phyloP scores from a whole-genome alignment of 805 yeast genomes.

The Ascoidea rubescens region DNA sequence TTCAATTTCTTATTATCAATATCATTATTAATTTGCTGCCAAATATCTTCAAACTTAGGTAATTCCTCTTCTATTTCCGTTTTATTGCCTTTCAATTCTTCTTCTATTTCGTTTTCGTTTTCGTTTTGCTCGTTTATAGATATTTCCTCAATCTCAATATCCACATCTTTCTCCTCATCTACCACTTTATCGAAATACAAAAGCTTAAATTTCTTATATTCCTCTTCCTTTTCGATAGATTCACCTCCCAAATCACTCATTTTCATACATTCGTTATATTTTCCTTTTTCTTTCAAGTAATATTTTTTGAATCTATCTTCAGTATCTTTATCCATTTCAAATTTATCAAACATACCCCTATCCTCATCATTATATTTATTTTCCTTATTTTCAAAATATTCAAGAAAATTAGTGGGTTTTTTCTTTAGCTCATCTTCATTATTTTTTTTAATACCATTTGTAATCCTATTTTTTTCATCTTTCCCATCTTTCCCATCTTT shows the following conservation, averaged over 20 bases:
- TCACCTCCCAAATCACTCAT: not conserved
- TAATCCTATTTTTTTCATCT: not conserved
- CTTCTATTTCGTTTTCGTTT: not conserved
- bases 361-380: not conserved
- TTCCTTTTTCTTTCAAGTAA: not conserved
- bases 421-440: not conserved
- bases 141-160: conserved; percentile 12
- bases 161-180: conserved; percentile 5
- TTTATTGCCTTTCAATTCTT: not conserved
- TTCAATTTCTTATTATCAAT: conserved; percentile 39
- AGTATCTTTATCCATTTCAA: not conserved
- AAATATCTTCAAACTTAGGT: conserved; percentile 12
- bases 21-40: conserved; percentile 23
- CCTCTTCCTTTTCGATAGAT: not conserved
- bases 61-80: not conserved
- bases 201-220: not conserved
- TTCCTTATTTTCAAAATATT: not conserved
- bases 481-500: too few species aligned
- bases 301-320: not conserved
- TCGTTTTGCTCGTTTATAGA: not conserved
- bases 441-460: not conserved
- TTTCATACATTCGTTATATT: not conserved
- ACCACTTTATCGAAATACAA: not conserved
- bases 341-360: not conserved
- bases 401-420: not conserved